phyloP scores from a whole-genome alignment of 2,329 filamentous ascomycete genomes.

The Emergomyces pasteurianus region DNA sequence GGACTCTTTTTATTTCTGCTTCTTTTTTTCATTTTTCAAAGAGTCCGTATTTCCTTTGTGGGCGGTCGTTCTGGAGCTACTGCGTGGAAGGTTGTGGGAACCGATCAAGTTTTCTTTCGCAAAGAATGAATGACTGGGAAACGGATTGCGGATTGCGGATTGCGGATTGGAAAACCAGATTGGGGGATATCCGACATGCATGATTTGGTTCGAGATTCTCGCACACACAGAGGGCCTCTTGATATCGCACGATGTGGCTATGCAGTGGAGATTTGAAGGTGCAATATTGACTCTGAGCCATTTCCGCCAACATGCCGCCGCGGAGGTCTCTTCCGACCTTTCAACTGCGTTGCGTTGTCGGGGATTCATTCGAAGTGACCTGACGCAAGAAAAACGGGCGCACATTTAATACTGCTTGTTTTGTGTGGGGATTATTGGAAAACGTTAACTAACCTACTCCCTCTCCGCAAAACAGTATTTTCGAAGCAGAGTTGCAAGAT shows the following conservation, averaged over 20 bases:
- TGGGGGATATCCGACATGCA: background rate
- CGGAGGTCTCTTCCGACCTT: too few relatives aligned
- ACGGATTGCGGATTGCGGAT: too few relatives aligned
- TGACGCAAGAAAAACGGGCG: background rate
- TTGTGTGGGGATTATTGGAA: background rate
- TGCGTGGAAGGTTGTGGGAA: background rate
- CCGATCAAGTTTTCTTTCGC: background rate
- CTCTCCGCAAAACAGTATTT: conserved; percentile 49
- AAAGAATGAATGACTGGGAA: background rate
- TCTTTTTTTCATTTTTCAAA: background rate
- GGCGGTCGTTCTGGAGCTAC: background rate
- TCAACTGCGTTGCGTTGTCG: background rate
- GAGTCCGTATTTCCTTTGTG: background rate
- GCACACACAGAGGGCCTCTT: background rate
- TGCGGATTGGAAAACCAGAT: background rate
- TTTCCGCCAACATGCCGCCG: too few relatives aligned
- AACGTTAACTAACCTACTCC: background rate
- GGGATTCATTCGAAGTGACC: background rate
- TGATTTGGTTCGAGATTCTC: background rate
- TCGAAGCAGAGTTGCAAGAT: conserved; percentile 95
- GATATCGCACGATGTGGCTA: background rate
- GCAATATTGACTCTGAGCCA: background rate
- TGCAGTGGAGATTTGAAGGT: background rate
- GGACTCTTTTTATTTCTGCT: background rate
- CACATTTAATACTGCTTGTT: background rate